These are phyloP conservation scores for Boletus tomentosulus DNA, from an alignment of 768 basidiomycete genomes.

Conservation along the genomic window DNA sequence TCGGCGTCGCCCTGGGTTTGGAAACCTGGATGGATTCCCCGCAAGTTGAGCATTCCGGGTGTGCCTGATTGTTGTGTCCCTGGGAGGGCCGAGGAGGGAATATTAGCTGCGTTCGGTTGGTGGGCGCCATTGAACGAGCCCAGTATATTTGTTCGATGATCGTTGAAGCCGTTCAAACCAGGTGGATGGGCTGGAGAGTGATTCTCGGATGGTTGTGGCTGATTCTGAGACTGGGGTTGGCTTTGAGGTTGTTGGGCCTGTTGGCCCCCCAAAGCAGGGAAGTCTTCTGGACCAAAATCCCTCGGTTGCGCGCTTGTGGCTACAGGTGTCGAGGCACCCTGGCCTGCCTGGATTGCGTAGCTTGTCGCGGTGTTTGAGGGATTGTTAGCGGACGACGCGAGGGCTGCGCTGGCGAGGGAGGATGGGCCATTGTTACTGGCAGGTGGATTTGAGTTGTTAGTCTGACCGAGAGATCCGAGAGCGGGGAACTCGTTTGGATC, in stretches of 20 bases:
- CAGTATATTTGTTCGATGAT: slow-evolving; percentile 53
- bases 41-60: slow-evolving; percentile 65
- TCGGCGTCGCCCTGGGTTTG: slow-evolving; percentile 61
- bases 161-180: slow-evolving; percentile 65
- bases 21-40: slow-evolving; percentile 39
- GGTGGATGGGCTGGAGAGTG: slow-evolving; percentile 55
- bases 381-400: slow-evolving; percentile 28
- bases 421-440: slow-evolving; percentile 32
- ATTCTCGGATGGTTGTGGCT: slow-evolving; percentile 30
- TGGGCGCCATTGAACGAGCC: slow-evolving; percentile 41
- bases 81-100: slow-evolving; percentile 31
- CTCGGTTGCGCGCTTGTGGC: slow-evolving; percentile 11
- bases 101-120: slow-evolving; percentile 16
- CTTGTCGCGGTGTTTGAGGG: slow-evolving; percentile 47
- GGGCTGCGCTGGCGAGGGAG: slow-evolving; percentile 19
- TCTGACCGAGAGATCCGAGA: slow-evolving; percentile 60
- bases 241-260: slow-evolving; percentile 33
- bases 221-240: slow-evolving; percentile 29
- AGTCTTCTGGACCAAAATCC: slow-evolving; percentile 81
- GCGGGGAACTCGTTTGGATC: slow-evolving; percentile 90
- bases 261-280: slow-evolving; percentile 79
- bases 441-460: slow-evolving; percentile 37
- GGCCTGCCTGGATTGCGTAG: slow-evolving; percentile 79
- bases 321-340: slow-evolving; percentile 33
- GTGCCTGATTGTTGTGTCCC: slow-evolving; percentile 48